These are phyloP conservation scores for Vitis hybrid DNA, from an alignment of 177 flowering plant species.

Conservation along the genomic window DNA sequence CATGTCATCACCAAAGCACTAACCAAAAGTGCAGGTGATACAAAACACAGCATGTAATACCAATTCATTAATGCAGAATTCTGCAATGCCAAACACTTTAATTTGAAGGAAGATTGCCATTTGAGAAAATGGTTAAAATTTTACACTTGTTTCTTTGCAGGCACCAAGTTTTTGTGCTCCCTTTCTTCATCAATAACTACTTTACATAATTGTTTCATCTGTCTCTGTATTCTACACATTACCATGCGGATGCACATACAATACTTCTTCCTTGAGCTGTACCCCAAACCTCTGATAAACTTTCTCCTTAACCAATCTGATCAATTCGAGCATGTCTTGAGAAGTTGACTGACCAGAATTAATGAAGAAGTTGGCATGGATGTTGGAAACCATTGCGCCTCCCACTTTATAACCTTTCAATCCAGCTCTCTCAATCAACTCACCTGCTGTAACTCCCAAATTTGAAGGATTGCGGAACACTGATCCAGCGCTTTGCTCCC, in stretches of 20 bases:
- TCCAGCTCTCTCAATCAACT: slow-evolving; percentile 52
- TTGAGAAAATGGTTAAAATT: neutral
- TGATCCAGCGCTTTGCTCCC: slow-evolving; percentile 42
- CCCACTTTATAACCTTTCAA: slow-evolving; percentile 46
- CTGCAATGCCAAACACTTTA: neutral
- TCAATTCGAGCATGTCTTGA: slow-evolving; percentile 41
- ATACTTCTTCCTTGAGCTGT: slow-evolving; percentile 37
- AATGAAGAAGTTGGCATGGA: slow-evolving; percentile 52
- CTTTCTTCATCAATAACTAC: neutral
- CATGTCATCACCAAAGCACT: slow-evolving; percentile 71
- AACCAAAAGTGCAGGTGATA: slow-evolving; percentile 23
- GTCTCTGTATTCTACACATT: neutral
- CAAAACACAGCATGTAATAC: slow-evolving; percentile 5
- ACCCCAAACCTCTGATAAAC: slow-evolving; percentile 36
- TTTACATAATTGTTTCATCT: neutral
- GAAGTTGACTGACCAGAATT: slow-evolving; percentile 38
- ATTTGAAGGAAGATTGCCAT: neutral
- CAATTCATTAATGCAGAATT: neutral
- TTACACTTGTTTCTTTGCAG: neutral
- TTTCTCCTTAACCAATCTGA: slow-evolving; percentile 33
- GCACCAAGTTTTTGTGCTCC: neutral
- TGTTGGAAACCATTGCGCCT: slow-evolving; percentile 42
- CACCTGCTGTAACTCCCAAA: slow-evolving; percentile 34
- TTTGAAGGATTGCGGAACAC: slow-evolving; percentile 45
- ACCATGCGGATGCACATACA: slow-evolving; percentile 19